These are phyloP conservation scores for Pleurotus pulmonarius DNA, from an alignment of 768 basidiomycete genomes.

Conservation along the genomic window DNA sequence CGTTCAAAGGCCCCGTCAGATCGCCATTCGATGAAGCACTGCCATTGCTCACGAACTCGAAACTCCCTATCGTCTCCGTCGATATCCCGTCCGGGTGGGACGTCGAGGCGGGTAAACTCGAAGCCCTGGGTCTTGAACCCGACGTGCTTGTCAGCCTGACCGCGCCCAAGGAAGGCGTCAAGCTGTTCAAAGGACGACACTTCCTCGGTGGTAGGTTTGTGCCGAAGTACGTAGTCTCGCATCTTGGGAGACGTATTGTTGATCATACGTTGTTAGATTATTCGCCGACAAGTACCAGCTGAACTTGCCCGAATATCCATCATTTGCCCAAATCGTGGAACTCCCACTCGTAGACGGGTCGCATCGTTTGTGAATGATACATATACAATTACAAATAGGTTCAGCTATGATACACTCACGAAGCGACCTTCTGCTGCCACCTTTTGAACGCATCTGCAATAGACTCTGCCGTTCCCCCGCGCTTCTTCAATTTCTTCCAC, in stretches of 20 bases:
- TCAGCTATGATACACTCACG: background rate
- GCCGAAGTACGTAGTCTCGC: conserved; percentile 56
- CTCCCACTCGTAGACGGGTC: conserved; percentile 28
- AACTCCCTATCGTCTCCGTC: conserved; percentile 84
- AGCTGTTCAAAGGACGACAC: conserved; percentile 74
- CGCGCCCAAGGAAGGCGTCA: conserved; percentile 89
- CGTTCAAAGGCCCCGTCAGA: conserved; percentile 88
- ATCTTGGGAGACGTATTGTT: no score
- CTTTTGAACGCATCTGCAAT: conserved; percentile 15
- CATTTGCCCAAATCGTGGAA: conserved; percentile 82
- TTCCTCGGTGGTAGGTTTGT: conserved; percentile 95
- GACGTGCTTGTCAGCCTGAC: conserved; percentile 88
- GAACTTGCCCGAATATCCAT: conserved; percentile 80
- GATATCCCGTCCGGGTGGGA: conserved; percentile 99
- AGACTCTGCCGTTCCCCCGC: conserved; percentile 19
- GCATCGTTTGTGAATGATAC: background rate
- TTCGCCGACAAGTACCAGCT: conserved; percentile 73
- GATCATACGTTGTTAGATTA: conserved; percentile 34
- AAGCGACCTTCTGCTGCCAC: background rate
- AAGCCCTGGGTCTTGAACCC: conserved; percentile 59
- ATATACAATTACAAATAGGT: background rate
- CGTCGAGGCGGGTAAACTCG: conserved; percentile 71
- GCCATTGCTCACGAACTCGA: conserved; percentile 54
- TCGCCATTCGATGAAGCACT: conserved; percentile 82
- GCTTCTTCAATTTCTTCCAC: conserved; percentile 21